Evolutionary conservation across 805 yeast genomes (phyloP), one percentile per base, ranked within the genome.

Genomic region (Candida corydali): DNA sequence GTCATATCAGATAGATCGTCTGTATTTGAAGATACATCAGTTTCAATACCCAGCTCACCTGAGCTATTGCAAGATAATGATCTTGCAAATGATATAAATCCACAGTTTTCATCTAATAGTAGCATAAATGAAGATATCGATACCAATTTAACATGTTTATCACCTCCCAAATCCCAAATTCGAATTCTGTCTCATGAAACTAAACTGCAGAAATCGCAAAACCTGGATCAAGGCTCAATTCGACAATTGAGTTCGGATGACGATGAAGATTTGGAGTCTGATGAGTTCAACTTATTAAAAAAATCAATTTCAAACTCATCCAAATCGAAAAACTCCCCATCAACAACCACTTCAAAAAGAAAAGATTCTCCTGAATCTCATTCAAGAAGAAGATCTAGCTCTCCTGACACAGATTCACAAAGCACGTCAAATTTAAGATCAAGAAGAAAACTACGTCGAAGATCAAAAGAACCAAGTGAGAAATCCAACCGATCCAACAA

Each of bases 391-490:
- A 37, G 41, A 26, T 26, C 29, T 17, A 22, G 35, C 23, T 25
- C 34, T 3, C 34, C 26, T 9, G 40, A 28, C 25, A 15, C 33
- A 15, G 35, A 36, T 27, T 35, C 51, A 3, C 41, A 54, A 2
- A 54, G 54, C 4, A 50, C 49, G n/a, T 52, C 52, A 9, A 7
- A 7, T 9, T 17, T 29, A 12, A 47, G 44, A 29, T 43, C 52
- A 5, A 55, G 47, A 33, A 55, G 44, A 24, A 49, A 52, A 34
- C 35, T 45, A 34, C 46, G 62, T 37, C 48, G 62, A 34, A 57
- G 49, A 38, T 49, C 57, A 2, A 38, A 32, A 26, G 37, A 36
- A 33, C 39, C 38, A 29, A 39, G 43, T 30, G 43, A 39, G 28
- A 23, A 29, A 23, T 40, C 44, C 1, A 34, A 42, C 34, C 15